Conservation (phyloP, 129 eudicot genomes). For the Lactuca saligna region DNA sequence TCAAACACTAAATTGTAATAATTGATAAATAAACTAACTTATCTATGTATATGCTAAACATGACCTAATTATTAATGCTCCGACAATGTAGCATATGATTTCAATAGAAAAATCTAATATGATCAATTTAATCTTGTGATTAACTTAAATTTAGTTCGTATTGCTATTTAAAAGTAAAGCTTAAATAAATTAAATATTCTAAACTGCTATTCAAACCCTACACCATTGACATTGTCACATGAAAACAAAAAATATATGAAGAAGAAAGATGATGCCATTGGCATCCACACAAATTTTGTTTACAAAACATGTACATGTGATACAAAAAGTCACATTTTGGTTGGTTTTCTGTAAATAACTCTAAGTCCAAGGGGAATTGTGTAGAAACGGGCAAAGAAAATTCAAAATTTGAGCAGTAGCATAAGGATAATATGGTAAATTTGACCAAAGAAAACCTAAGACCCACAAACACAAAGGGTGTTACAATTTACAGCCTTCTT, state of each 20-base stretch:
- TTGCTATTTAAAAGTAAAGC: neutral
- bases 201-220: slow-evolving; percentile 13
- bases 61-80: neutral
- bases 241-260: slow-evolving; percentile 14
- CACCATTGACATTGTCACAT: slow-evolving; percentile 19
- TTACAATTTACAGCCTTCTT: neutral
- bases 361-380: slow-evolving; percentile 22
- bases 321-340: slow-evolving; percentile 19
- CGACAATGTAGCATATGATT: neutral
- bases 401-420: neutral
- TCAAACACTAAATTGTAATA: too few species aligned
- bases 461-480: neutral
- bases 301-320: slow-evolving; percentile 33
- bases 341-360: slow-evolving; percentile 21
- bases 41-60: too few species aligned
- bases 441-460: neutral
- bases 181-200: neutral
- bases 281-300: slow-evolving; percentile 25
- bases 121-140: too few species aligned
- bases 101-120: neutral
- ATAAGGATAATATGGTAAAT: neutral
- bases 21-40: too few species aligned
- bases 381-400: slow-evolving; percentile 3
- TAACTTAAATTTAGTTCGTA: too few species aligned
- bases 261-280: slow-evolving; percentile 16